Base-by-base conservation (phyloP, 352 stramenopile genomes). In the Globisporangium heterothallicum region DNA sequence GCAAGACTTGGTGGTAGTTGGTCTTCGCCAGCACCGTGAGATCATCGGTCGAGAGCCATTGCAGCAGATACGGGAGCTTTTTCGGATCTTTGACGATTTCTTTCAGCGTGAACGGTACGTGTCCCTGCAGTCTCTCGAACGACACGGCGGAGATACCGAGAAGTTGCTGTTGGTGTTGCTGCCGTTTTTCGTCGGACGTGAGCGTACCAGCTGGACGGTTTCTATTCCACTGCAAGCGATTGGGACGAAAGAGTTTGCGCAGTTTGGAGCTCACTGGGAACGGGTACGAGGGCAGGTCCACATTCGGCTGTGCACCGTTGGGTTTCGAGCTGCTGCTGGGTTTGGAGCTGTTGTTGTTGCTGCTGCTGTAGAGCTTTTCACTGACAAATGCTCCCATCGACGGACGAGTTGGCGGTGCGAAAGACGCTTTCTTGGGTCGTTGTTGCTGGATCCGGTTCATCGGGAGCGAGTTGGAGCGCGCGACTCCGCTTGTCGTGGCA, bases 71-170 rank as follows among this genome's bases (percentile, higher is more conserved):
- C 42, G 81, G 84, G 38, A 94, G 63, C 44, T 88, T 94, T 60
- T 92, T 94, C 5, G 80, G 74, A 58, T 94, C 84, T 29, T 89
- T 88, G 4, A 92, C 79, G 48, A 94, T 84, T 49, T 92, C 80
- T 42, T 91, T 86, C 18, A 93, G 71, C 21, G 83, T 86, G 51
- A 88, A 88, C 6, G 78, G 83, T 50, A 89, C 73, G 61, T 93
- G 80, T 45, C 75, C 78, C 58, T 90, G 82, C 30, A 93, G 57
- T 5, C 72, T 68, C 57, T 88, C 69, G 64, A 86, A 87, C 34
- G 71, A 88, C n/a, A 64, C 70, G 1, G 63, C 65, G 21, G 79
- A 72, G 32, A 88, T 55, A 7, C 66, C 69, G 35, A 81, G 49
- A 8, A 84, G 49, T 18, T 84, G 74, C 9, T 63, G 61, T 38